Percentiles rank a stretch among this genome's conserved stretches.
Evolutionary conservation across 1,284 basidiomycete species (phyloP).

Genomic region (Pseudozyma sp.): DNA sequence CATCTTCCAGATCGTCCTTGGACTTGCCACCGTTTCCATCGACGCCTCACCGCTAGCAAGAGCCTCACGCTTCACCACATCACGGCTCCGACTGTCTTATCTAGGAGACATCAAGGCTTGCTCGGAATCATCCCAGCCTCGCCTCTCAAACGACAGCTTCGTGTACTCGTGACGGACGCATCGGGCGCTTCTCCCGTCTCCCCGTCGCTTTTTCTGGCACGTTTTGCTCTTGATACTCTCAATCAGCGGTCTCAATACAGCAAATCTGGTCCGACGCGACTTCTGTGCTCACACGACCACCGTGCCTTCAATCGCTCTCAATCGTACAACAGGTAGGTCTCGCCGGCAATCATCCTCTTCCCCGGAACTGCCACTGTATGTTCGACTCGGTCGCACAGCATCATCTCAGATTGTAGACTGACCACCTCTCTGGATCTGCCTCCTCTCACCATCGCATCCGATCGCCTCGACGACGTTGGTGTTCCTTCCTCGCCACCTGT

Average conservation of each 20-base stretch:
- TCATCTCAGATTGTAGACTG: too few relatives aligned
- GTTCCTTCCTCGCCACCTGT: too few relatives aligned
- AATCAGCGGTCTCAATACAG: too few relatives aligned
- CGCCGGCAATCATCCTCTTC: neutral
- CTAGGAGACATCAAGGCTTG: neutral
- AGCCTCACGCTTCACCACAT: neutral
- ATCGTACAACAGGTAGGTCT: slow-evolving; percentile 1
- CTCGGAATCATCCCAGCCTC: neutral
- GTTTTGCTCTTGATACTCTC: too few relatives aligned
- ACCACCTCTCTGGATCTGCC: too few relatives aligned
- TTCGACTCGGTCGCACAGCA: neutral
- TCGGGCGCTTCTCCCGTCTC: too few relatives aligned
- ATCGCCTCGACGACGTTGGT: too few relatives aligned
- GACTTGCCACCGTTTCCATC: neutral
- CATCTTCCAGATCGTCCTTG: neutral
- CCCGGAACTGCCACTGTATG: neutral
- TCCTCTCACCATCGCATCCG: too few relatives aligned
- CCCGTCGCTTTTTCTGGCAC: too few relatives aligned
- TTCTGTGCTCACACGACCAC: too few relatives aligned
- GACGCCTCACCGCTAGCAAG: neutral
- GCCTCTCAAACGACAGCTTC: neutral
- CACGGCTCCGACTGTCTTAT: neutral
- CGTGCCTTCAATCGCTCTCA: neutral
- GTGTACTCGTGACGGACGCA: neutral
- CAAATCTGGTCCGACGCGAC: too few relatives aligned